These are phyloP conservation scores for Dryadomyces quercivorus DNA, from an alignment of 2,329 filamentous ascomycete genomes.

Conservation along the genomic window DNA sequence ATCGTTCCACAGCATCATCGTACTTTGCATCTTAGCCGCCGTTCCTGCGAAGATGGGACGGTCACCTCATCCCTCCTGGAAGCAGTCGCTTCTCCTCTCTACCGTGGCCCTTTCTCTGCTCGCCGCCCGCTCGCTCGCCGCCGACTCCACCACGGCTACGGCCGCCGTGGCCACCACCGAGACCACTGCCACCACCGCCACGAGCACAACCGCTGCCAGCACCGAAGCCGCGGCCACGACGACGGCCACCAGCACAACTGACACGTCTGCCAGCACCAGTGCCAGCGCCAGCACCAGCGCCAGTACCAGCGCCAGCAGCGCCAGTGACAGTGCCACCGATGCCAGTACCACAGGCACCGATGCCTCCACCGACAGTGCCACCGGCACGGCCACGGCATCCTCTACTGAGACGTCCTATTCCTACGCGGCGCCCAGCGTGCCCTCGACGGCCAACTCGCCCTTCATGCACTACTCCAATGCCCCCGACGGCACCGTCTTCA, in stretches of 20 bases:
- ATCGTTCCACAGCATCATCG: background rate
- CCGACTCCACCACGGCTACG: constrained; percentile 9
- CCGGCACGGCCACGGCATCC: constrained; percentile 5
- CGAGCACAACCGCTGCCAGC: background rate
- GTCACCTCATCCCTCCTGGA: constrained; percentile 17
- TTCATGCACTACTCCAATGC: constrained; percentile 82
- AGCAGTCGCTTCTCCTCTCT: constrained; percentile 21
- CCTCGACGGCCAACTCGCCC: constrained; percentile 71
- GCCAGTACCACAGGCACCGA: background rate
- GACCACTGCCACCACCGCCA: background rate
- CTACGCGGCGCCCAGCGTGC: constrained; percentile 64
- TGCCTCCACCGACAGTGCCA: constrained; percentile 5
- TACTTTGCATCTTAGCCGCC: background rate
- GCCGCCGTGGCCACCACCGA: background rate
- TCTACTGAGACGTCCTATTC: no score
- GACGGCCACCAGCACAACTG: background rate
- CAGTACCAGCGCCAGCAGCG: constrained; percentile 5
- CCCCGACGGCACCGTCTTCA: constrained; percentile 93
- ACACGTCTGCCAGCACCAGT: constrained; percentile 25
- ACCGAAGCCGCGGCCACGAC: constrained; percentile 1
- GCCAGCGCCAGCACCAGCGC: background rate
- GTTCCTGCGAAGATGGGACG: constrained; percentile 14
- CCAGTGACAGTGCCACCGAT: constrained; percentile 3
- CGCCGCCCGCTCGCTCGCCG: constrained; percentile 16
- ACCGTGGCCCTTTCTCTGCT: constrained; percentile 15